Evolutionary conservation across 2,329 filamentous ascomycete species (phyloP).

Genomic region (Stachybotrys echinatus): DNA sequence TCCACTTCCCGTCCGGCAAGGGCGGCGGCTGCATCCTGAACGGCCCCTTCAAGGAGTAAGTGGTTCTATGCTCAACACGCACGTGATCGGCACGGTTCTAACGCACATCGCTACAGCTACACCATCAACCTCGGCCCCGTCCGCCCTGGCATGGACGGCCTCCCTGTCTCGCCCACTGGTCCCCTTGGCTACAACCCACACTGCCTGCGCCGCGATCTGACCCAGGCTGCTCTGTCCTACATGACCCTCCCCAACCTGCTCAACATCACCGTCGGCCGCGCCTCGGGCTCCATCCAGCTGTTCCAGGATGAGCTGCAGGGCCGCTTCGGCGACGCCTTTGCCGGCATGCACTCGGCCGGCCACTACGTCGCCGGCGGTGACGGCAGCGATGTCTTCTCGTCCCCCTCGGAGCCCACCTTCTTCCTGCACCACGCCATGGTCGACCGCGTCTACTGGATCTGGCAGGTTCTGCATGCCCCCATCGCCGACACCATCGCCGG

Average conservation of each 20-base stretch:
- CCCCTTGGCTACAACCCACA: slow-evolving; percentile 36
- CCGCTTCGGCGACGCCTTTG: slow-evolving; percentile 11
- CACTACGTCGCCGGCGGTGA: slow-evolving; percentile 28
- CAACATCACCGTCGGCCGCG: slow-evolving; percentile 2
- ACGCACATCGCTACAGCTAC: slow-evolving; percentile 20
- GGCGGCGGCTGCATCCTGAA: slow-evolving; percentile 49
- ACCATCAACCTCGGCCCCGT: slow-evolving; percentile 28
- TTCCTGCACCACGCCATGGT: slow-evolving; percentile 7
- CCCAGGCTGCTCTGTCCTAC: slow-evolving; percentile 6
- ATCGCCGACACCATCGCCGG: not conserved
- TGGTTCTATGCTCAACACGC: slow-evolving; percentile 1
- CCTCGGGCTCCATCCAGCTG: not conserved
- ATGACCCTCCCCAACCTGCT: slow-evolving; percentile 1
- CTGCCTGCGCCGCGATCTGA: slow-evolving; percentile 37
- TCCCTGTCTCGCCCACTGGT: slow-evolving; percentile 6
- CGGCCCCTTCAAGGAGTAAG: slow-evolving; percentile 45
- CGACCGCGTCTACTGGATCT: slow-evolving; percentile 3
- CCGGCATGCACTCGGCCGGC: slow-evolving; percentile 25
- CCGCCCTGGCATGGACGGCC: slow-evolving; percentile 8
- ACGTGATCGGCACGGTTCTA: slow-evolving; percentile 13
- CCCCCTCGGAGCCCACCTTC: slow-evolving; percentile 19
- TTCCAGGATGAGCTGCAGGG: slow-evolving; percentile 3
- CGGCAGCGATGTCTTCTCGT: slow-evolving; percentile 22
- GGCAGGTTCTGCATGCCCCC: not conserved
- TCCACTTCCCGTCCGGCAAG: slow-evolving; percentile 37